Conservation (phyloP, 345 rosid genomes). For the Rhodamnia argentea region DNA sequence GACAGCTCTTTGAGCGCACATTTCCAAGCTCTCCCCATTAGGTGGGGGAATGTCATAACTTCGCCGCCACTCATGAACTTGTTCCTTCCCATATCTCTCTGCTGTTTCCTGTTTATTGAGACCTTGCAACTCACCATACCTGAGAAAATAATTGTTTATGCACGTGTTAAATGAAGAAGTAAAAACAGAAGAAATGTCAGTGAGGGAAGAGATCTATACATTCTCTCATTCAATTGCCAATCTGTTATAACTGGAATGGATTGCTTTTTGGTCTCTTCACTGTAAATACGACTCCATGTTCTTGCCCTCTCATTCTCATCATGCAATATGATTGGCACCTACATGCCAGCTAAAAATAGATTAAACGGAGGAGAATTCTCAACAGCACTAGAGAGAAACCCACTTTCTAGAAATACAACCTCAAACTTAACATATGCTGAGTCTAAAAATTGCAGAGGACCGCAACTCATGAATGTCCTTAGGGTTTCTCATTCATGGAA, state of each 20-base stretch:
- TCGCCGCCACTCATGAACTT: slow-evolving; percentile 94
- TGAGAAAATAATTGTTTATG: slow-evolving; percentile 6
- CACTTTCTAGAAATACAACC: neutral
- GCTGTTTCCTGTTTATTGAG: slow-evolving; percentile 95
- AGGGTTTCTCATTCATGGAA: neutral
- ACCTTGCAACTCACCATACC: slow-evolving; percentile 98
- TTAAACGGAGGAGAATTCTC: neutral
- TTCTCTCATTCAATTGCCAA: slow-evolving; percentile 98
- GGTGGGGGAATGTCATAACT: slow-evolving; percentile 97
- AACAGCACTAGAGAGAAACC: neutral
- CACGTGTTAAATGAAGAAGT: neutral
- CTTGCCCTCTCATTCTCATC: slow-evolving; percentile 72
- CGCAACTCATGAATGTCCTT: neutral
- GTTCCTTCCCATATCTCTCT: slow-evolving; percentile 78
- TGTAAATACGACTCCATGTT: slow-evolving; percentile 75
- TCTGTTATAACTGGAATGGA: slow-evolving; percentile 84
- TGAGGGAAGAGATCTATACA: slow-evolving; percentile 34
- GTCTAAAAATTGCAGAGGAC: neutral
- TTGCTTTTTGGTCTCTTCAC: slow-evolving; percentile 75
- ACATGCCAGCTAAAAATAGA: slow-evolving; percentile 1
- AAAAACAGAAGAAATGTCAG: neutral
- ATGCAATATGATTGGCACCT: slow-evolving; percentile 89
- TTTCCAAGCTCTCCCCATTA: slow-evolving; percentile 95
- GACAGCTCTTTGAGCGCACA: slow-evolving; percentile 97
- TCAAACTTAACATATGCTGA: neutral